Conservation (phyloP, 1,284 basidiomycete genomes). For the Acaromyces ingoldii region DNA sequence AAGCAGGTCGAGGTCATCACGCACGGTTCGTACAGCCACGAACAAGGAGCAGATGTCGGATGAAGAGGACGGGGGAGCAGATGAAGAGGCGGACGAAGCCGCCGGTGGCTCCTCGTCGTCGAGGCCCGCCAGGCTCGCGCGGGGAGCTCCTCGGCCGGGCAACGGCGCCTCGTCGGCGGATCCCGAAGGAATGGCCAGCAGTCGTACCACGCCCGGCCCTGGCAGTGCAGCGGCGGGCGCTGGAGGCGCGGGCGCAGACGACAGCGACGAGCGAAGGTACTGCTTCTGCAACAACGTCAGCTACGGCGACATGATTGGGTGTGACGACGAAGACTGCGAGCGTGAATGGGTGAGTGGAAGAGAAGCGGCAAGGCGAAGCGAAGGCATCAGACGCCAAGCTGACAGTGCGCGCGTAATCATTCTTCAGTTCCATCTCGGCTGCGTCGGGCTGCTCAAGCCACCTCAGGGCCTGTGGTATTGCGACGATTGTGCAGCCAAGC, state of each 20-base stretch:
- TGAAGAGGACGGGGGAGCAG: too few species aligned
- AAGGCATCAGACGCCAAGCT: neutral
- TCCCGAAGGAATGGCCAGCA: constrained; percentile 15
- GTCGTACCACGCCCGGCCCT: too few species aligned
- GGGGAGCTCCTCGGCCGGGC: too few species aligned
- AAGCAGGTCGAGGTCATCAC: too few species aligned
- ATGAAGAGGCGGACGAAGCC: too few species aligned
- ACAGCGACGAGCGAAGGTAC: constrained; percentile 64
- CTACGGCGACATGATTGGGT: constrained; percentile 96
- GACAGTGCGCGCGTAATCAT: neutral
- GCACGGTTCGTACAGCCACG: too few species aligned
- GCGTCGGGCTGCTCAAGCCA: constrained; percentile 62
- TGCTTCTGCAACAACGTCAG: constrained; percentile 82
- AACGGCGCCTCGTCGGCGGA: too few species aligned
- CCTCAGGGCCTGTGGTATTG: constrained; percentile 73
- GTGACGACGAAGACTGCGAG: constrained; percentile 81
- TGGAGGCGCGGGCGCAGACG: constrained; percentile 21
- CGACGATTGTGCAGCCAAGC: constrained; percentile 38
- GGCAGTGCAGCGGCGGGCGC: neutral
- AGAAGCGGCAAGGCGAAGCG: neutral
- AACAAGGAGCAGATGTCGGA: too few species aligned
- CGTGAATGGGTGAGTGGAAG: constrained; percentile 79
- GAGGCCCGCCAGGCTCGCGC: too few species aligned
- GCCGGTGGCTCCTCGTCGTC: too few species aligned
- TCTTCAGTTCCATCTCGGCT: constrained; percentile 64